phyloP scores from a whole-genome alignment of 2,329 filamentous ascomycete genomes.

The Penicillium polonicum region DNA sequence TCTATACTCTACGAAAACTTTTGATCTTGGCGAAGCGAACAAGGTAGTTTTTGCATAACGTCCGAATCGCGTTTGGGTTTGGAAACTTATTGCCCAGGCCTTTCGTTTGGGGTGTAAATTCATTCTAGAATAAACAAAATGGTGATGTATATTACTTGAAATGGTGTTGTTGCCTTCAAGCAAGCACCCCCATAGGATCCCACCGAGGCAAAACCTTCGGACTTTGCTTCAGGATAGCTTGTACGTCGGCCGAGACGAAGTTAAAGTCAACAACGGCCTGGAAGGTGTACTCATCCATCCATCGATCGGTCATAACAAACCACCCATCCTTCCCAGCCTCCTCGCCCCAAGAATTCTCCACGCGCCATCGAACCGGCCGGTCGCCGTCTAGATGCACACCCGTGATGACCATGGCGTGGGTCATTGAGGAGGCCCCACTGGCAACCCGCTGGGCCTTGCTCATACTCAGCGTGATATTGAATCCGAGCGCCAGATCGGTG shows the following conservation, averaged over 20 bases:
- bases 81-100: too few relatives aligned
- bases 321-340: neutral
- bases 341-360: neutral
- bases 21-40: too few relatives aligned
- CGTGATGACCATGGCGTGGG: neutral
- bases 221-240: neutral
- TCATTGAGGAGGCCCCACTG: neutral
- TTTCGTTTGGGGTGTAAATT: too few relatives aligned
- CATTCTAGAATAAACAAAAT: too few relatives aligned
- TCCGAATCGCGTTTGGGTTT: too few relatives aligned
- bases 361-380: neutral
- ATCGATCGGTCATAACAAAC: neutral
- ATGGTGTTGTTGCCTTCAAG: neutral
- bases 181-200: neutral
- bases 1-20: too few relatives aligned
- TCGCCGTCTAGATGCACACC: neutral
- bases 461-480: neutral
- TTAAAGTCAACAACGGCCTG: neutral
- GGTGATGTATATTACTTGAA: too few relatives aligned
- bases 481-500: neutral
- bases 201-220: neutral
- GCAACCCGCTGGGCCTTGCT: neutral
- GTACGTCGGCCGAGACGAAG: neutral
- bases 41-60: too few relatives aligned
- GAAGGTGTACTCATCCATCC: neutral